Percentiles rank a stretch among this genome's conserved stretches.
These are phyloP conservation scores for Carpinus fangiana DNA, from an alignment of 306 rosid genomes.

Conservation along the genomic window DNA sequence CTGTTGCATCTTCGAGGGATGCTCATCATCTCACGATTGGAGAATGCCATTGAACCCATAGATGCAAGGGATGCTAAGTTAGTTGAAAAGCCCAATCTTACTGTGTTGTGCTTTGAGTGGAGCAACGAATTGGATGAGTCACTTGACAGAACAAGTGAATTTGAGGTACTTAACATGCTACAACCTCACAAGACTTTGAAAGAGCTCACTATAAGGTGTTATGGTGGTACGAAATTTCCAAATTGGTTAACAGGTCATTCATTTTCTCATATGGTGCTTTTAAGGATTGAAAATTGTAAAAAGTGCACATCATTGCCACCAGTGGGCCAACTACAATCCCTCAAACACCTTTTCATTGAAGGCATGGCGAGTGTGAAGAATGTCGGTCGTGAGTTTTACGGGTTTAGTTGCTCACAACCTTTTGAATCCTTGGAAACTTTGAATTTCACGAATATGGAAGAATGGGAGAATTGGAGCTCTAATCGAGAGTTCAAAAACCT, in stretches of 20 bases:
- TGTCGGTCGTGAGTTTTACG: slow-evolving; percentile 10
- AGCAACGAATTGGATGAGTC: not conserved
- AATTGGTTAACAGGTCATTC: not conserved
- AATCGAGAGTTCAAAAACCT: not conserved
- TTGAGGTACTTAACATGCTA: not conserved
- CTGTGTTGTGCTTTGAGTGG: not conserved
- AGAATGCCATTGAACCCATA: not conserved
- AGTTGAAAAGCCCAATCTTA: not conserved
- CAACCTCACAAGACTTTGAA: not conserved
- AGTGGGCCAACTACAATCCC: not conserved
- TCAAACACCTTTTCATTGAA: not conserved
- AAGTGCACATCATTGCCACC: not conserved
- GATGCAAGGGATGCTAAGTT: slow-evolving; percentile 12
- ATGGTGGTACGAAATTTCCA: not conserved
- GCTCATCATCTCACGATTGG: slow-evolving; percentile 10
- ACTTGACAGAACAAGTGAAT: not conserved
- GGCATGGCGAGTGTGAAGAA: not conserved
- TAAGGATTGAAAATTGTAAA: not conserved
- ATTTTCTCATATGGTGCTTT: not conserved
- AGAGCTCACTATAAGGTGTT: not conserved
- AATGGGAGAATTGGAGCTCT: not conserved
- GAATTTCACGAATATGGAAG: not conserved
- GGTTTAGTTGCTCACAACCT: not conserved
- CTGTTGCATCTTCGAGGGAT: not conserved
- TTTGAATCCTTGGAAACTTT: not conserved